Evolutionary conservation across 75 land plant genomes (phyloP), one percentile per base, ranked within the genome.

Genomic region (Larix kaempferi): DNA sequence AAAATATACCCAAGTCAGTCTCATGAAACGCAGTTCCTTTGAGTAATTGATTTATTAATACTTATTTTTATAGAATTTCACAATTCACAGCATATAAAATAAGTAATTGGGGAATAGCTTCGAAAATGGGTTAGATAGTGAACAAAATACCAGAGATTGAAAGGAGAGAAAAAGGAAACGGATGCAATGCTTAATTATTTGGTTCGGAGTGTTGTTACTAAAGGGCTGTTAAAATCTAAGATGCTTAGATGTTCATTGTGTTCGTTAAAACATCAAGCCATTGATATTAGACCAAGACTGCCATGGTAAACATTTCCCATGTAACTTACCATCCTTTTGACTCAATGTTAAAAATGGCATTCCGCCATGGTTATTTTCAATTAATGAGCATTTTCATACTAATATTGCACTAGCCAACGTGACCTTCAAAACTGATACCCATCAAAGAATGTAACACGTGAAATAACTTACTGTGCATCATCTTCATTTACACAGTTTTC

Each of bases 401-500:
- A 15, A 35, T 67, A 6, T 21, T 67, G 71, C n/a, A 67, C 33
- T 67, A 29, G 16, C 33, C 33, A 64, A 14, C 37, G 27, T 64
- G 15, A 4, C 37, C 37, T 64, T 64, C 67, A 29, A 65, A 65
- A 17, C 37, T 17, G 39, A 35, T 17, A 65, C 5, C 35, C 69
- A 17, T 23, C 6, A 23, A 55, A 56, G 19, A 33, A 39, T 19
- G 22, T 22, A 27, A 49, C 8, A 22, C 13, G 69, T 25, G 56
- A 35, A 76, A 64, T 27, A 67, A 84, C 98, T 88, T 82, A 95
- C 98, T 95, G 96, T 56, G 91, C 88, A 86, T 76, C 76, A 33
- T 93, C 96, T 29, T 89, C 88, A 81, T 22, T 79, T n/a, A 78
- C 71, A 78, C 73, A 26, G 69, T 80, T 84, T 55, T 63, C 80